Conservation (phyloP, 176 grass and related monocot genomes). For the Paspalum vaginatum region DNA sequence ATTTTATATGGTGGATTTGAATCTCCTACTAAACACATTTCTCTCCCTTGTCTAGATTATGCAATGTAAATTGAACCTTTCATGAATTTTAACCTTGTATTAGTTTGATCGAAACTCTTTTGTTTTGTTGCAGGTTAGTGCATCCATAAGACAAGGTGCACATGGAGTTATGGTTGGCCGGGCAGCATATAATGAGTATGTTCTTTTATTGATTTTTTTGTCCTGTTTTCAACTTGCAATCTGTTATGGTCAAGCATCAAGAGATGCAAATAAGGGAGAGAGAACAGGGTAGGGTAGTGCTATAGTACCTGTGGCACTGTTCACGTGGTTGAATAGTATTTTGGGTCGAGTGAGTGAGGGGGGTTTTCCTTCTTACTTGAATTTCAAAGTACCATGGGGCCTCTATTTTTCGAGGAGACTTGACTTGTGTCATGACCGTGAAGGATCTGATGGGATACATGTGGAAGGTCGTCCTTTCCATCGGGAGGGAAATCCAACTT, state of each 20-base stretch:
- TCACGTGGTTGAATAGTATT: not conserved
- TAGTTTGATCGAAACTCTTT: slow-evolving; percentile 22
- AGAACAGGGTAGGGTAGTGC: not conserved
- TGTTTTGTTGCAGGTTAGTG: slow-evolving; percentile 61
- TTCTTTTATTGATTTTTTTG: not conserved
- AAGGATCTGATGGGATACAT: too few species aligned
- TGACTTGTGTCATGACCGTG: not conserved
- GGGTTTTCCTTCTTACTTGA: not conserved
- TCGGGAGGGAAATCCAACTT: too few species aligned
- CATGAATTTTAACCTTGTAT: not conserved
- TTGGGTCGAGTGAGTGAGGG: not conserved
- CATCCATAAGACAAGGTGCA: slow-evolving; percentile 71
- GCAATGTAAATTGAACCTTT: slow-evolving; percentile 26
- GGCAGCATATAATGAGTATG: slow-evolving; percentile 94
- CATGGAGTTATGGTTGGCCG: slow-evolving; percentile 93
- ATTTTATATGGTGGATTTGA: not conserved
- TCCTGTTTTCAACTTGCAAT: not conserved
- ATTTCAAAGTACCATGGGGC: not conserved
- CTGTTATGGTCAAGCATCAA: not conserved
- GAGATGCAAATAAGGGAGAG: not conserved
- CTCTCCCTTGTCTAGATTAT: not conserved
- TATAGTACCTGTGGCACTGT: not conserved
- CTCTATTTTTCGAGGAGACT: not conserved
- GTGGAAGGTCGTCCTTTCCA: too few species aligned
- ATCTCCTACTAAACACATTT: not conserved